Evolutionary conservation across 1,284 basidiomycete genomes (phyloP), one percentile per base, ranked within the genome.

Genomic region (Papiliotrema terrestris): DNA sequence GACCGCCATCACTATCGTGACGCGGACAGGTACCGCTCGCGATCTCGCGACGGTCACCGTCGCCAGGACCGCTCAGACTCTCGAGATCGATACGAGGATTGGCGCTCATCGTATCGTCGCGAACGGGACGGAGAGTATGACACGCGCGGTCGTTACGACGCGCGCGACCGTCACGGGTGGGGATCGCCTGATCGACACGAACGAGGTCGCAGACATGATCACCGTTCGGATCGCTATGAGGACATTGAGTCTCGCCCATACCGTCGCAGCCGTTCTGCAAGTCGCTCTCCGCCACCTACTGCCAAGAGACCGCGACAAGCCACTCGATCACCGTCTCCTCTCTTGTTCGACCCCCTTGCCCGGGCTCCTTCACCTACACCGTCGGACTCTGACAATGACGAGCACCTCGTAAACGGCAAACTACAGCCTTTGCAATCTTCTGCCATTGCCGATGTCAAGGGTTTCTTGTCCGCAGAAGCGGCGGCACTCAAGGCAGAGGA

Each of bases 371-470:
- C 60, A 39, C 58, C 46, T 37, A 47, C 46, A 23, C 66, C 68
- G 1, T 65, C 66, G 17, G 60, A 68, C 2, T 52, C 57, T 15
- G 60, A 61, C 26, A 59, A 66, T 6, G 71, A 71, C 39, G 80
- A 81, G 37, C 75, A 77, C 55, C 69, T 74, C 23, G 43, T 38
- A 14, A 56, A 60, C 4, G 63, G 63, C 0, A 69, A 65, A 22
- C 63, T 76, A 0, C 60, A 67, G 58, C 84, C 86, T 17, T 82
- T 94, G 9, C 80, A 80, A 29, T 86, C 88, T 15, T 91, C 88
- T 20, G 82, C 84, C 6, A 66, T 93, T 37, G 86, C 88, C 14
- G 91, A 88, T 14, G 86, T 93, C 71, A 83, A 84, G 45, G 87
- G 89, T 32, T 82, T 93, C 54, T 78, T 95, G 42, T 86, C 83